Evolutionary conservation across 2,329 filamentous ascomycete species (phyloP).

Genomic region (Alternaria atra): DNA sequence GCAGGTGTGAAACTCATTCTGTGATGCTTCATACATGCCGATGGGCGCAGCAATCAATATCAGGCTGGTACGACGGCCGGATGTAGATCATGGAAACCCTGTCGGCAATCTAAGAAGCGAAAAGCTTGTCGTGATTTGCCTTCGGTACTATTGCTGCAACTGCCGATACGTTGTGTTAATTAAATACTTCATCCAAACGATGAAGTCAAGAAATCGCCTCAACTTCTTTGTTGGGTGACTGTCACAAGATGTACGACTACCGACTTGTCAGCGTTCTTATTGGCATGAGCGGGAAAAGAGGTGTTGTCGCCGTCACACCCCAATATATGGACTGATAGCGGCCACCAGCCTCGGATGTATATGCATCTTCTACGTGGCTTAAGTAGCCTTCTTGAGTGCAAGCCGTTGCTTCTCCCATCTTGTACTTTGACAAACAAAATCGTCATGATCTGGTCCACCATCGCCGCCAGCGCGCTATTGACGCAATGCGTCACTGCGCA

Average conservation of each 20-base stretch:
- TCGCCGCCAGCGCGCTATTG: conserved; percentile 32
- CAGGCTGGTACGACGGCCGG: not conserved
- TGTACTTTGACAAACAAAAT: not conserved
- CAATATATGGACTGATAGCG: not conserved
- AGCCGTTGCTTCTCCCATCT: not conserved
- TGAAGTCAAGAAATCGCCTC: not conserved
- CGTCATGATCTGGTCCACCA: conserved; percentile 37
- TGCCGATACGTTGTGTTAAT: conserved; percentile 29
- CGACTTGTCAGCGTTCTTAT: not conserved
- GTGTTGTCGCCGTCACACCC: not conserved
- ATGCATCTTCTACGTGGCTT: not conserved
- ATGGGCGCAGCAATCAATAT: not conserved
- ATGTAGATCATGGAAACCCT: not conserved
- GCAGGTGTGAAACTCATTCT: not conserved
- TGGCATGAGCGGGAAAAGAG: not conserved
- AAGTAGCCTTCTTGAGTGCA: not conserved
- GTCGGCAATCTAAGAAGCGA: not conserved
- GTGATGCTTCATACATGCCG: not conserved
- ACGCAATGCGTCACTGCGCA: conserved; percentile 38
- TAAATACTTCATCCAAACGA: conserved; percentile 23
- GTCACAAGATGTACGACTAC: not conserved
- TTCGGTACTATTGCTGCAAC: conserved; percentile 31
- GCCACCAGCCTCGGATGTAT: too few relatives aligned
- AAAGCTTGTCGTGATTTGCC: conserved; percentile 11
- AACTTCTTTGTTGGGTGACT: not conserved